Evolutionary conservation across 2,329 filamentous ascomycete genomes (phyloP), one percentile per base, ranked within the genome.

Genomic region (Aspergillus sp.): DNA sequence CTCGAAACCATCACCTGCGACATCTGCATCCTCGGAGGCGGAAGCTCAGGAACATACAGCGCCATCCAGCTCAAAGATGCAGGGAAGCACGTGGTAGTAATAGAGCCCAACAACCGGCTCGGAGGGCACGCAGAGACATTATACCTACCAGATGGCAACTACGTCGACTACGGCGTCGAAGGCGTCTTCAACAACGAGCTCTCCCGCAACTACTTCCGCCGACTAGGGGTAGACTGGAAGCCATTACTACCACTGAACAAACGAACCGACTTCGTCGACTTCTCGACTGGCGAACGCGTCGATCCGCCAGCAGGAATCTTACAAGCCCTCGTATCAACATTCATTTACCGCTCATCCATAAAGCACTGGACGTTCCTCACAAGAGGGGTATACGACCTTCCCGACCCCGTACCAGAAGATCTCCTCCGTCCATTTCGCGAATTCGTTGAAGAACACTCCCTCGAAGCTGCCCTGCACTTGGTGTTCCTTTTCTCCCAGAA

Each of bases 121-220:
- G 76, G 76, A 13, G 76, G 76, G 17, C 71, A 76, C 57, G 68
- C 69, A 11, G 68, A 73, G 15, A 73, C 69, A 8, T 72, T 72
- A 53, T 62, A 77, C 58, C 68, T 73, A 7, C 61, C 51, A 2
- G 62, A 65, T 1, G 71, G 67, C 0, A 67, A 68, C 30, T 67
- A 70, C 30, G 62, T 75, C 48, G 72, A 78, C 62, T 73, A 70
- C 32, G 70, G 75, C 15, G 69, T 76, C 1, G 64, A 67, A 21
- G 64, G 72, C 10, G 76, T 73, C 59, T 68, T 72, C 27, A 64
- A 71, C 27, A 67, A 72, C n/a, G 68, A 74, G 57, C 62, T 74
- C 15, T 69, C 74, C 19, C 65, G 62, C 11, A 63, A 66, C 11
- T 72, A 70, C 61, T 65, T 77, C 62, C 36, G 63, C 11, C 66